These are phyloP conservation scores for Cryptococcus amylolentus DNA, from an alignment of 1,284 basidiomycete species.

Conservation along the genomic window DNA sequence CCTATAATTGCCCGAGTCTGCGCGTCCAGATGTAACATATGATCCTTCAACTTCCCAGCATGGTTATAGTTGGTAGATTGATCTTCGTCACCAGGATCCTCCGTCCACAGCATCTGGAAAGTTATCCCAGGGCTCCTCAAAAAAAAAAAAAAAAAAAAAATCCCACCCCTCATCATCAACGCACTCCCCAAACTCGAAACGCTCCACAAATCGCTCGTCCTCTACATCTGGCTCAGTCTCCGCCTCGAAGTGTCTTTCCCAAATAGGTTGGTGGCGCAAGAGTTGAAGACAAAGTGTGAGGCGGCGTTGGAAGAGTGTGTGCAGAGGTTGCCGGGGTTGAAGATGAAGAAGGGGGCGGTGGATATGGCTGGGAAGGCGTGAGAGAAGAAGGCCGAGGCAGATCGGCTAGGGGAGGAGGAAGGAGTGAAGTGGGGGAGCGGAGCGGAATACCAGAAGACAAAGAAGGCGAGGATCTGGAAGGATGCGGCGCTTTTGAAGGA, in stretches of 20 bases:
- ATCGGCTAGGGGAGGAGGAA: slow-evolving; percentile 14
- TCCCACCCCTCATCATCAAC: slow-evolving; percentile 35
- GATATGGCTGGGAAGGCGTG: slow-evolving; percentile 9
- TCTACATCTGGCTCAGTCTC: slow-evolving; percentile 84
- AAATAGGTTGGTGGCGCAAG: slow-evolving; percentile 56
- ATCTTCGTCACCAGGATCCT: no score
- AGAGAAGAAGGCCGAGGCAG: slow-evolving; percentile 7
- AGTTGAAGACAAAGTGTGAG: slow-evolving; percentile 66
- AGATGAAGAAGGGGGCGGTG: slow-evolving; percentile 22
- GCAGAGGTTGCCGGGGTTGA: slow-evolving; percentile 41
- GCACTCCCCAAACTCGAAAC: slow-evolving; percentile 61
- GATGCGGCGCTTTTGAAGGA: neutral
- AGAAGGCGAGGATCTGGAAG: slow-evolving; percentile 1
- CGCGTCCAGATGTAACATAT: no score
- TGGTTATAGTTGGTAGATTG: no score
- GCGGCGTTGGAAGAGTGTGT: slow-evolving; percentile 59
- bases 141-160: neutral
- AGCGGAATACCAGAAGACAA: slow-evolving; percentile 6
- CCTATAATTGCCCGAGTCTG: no score
- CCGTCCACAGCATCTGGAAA: no score
- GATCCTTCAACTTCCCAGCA: no score
- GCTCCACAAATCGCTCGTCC: slow-evolving; percentile 71
- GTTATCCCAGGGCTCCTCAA: slow-evolving; percentile 1
- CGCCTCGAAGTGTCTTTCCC: slow-evolving; percentile 72
- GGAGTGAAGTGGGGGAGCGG: slow-evolving; percentile 10